These are phyloP conservation scores for Casuarina cunninghamiana DNA, from an alignment of 306 rosid genomes.

Conservation along the genomic window DNA sequence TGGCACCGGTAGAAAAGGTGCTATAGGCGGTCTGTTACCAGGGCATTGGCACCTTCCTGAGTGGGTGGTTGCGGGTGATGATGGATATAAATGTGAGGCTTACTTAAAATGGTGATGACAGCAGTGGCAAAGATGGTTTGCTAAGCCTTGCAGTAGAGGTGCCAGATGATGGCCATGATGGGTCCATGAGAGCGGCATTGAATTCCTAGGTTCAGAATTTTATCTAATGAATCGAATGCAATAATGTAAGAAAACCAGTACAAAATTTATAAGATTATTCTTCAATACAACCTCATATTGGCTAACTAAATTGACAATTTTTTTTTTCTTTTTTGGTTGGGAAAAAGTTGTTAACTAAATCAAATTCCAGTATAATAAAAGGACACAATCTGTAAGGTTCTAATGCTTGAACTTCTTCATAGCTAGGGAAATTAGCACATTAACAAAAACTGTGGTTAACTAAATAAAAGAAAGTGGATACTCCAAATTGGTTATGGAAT, in stretches of 20 bases:
- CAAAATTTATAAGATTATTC: not conserved
- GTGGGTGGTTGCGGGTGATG: no score
- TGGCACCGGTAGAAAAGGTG: not conserved
- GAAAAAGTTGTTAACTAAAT: not conserved
- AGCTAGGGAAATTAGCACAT: conserved; percentile 10
- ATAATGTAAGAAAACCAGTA: not conserved
- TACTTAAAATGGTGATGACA: not conserved
- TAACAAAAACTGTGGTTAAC: not conserved
- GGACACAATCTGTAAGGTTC: not conserved
- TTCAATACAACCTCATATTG: not conserved
- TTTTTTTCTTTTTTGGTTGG: no score
- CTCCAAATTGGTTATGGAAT: conserved; percentile 16
- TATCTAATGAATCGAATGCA: not conserved
- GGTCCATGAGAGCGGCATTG: not conserved
- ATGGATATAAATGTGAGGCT: no score
- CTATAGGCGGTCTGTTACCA: not conserved
- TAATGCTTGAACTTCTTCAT: not conserved
- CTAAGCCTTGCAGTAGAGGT: not conserved
- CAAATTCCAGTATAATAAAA: not conserved
- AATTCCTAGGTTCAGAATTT: not conserved
- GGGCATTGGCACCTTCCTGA: no score
- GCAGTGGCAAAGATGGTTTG: not conserved
- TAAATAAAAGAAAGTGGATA: conserved; percentile 1
- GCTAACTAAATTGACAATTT: not conserved
- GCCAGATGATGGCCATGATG: not conserved